Conservation (phyloP, 2,329 filamentous ascomycete species). For the Clonostachys byssicola region DNA sequence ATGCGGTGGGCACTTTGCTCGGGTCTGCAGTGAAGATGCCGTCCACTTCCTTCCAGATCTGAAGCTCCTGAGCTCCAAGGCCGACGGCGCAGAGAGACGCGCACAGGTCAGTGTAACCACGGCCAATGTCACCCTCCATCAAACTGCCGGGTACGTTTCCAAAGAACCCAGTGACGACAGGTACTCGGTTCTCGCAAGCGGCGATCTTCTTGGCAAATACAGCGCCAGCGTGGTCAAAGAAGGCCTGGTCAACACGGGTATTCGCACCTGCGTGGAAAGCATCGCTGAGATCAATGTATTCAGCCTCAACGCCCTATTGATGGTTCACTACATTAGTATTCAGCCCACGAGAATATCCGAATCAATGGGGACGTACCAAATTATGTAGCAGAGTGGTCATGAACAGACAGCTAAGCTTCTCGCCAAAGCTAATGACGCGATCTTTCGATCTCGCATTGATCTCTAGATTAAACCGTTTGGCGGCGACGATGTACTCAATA, state of each 20-base stretch:
- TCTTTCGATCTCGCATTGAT: conserved; percentile 78
- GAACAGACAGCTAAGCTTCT: conserved; percentile 91
- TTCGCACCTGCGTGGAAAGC: conserved; percentile 64
- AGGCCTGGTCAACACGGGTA: conserved; percentile 58
- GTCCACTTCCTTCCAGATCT: conserved; percentile 99
- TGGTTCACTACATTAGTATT: conserved; percentile 13
- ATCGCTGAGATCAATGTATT: conserved; percentile 87
- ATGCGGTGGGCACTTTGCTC: conserved; percentile 88
- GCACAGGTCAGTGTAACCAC: conserved; percentile 95
- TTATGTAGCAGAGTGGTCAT: conserved; percentile 84
- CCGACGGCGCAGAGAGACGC: conserved; percentile 89
- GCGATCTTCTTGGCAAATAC: conserved; percentile 60
- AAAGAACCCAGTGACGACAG: conserved; percentile 90
- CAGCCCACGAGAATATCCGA: background rate
- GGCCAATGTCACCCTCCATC: conserved; percentile 82
- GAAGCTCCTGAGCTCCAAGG: conserved; percentile 79
- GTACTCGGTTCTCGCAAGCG: conserved; percentile 63
- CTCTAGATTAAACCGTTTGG: conserved; percentile 65
- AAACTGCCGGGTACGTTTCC: conserved; percentile 88
- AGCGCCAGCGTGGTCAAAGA: conserved; percentile 63
- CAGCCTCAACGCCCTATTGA: conserved; percentile 67
- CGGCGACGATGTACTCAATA: conserved; percentile 65
- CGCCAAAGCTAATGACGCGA: conserved; percentile 88
- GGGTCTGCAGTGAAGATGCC: conserved; percentile 86
- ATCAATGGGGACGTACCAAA: conserved; percentile 18